Base-by-base conservation (phyloP, 495 filamentous ascomycete species). In the Bacidia rubella region DNA sequence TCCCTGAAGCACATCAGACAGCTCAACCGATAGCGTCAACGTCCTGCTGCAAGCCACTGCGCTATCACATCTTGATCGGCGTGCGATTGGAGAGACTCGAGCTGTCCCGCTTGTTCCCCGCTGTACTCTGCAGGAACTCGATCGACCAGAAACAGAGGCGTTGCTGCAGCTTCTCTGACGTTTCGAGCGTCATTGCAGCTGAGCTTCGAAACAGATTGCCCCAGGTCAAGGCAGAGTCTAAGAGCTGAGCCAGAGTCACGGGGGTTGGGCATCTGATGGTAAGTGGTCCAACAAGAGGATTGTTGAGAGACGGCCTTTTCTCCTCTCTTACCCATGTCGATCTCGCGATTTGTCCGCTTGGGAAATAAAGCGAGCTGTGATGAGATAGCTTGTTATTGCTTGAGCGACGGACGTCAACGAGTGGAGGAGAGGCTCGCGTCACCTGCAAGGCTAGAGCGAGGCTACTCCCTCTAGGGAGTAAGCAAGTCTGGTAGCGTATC, bases 1-100 rank as follows among this genome's bases (percentile, higher is more conserved):
- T 50, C 47, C 47, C 47, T 50, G 47, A 50, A 50, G 17, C 25
- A 25, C 47, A 38, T 50, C 47, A 50, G 22, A 25, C 29, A 50
- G 29, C 11, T 50, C 24, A 50, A 32, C 38, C 47, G 47, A 38
- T 50, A 50, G 47, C 26, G 47, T 50, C 47, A 50, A 50, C 27
- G 24, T 50, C 22, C 27, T 50, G 15, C 47, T 44, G 41, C 41
- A 44, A 50, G 47, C 47, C 32, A 50, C 26, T 19, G 47, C 47
- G 32, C 47, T 50, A 50, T 50, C 47, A 50, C 47, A 50, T 38
- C 47, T 20, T 15, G 24, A 32, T 32, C 32, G 11, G 12, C 25
- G 25, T 29, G n/a, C 26, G 25, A 50, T 29, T 50, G 47, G 47
- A 32, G 47, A 17, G 47, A 38, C 29, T 50, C 25, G 29, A 35